Base-by-base conservation (phyloP, 2,329 filamentous ascomycete genomes). In the Fusarium sp. region DNA sequence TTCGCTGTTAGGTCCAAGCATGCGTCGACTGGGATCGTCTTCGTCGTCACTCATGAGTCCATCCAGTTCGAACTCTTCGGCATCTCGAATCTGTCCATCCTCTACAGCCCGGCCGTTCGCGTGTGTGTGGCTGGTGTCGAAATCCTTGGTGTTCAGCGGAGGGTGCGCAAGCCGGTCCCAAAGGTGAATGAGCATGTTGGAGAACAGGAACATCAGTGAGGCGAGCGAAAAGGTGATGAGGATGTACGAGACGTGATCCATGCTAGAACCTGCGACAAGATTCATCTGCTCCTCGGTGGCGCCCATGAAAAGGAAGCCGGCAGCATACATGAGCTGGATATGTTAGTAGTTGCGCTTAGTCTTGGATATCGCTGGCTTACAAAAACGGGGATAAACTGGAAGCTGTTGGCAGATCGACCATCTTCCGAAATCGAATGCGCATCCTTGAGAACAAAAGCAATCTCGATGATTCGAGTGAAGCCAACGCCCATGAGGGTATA, bases 271-370 rank as follows among this genome's bases (percentile, higher is more conserved):
- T 45, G 90, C 88, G 6, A 98, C 87, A 2, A 98, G 86, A 25
- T 87, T 80, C 94, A 98, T 98, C 84, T 98, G 97, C 84, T 99
- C 95, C 82, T 98, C 97, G 1, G 95, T 98, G 18, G 97, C 96
- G 35, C 95, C 94, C 95, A 98, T 97, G 85, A 99, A 99, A 45
- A 99, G 88, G 85, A 98, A 98, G 2, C 97, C 97, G 5, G 95
- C 93, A 7, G 95, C 95, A 79, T 94, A 97, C 32, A 99, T 89
- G 45, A 98, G 88, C 95, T 97, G 23, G 1, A 5, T 7, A 5
- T 37, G 59, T 79, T 65, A 80, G 70, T 66, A 50, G 61, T 20
- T 34, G 8, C 11, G 41, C 10, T 48, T 13, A 9, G 14, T 2
- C 16, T 2, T 11, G 1, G 27, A 10, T 1, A 3, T 9, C 1